Percentiles rank a stretch among this genome's conserved stretches.
Evolutionary conservation across 805 yeast species (phyloP).

Genomic region (Nakazawaea peltata): DNA sequence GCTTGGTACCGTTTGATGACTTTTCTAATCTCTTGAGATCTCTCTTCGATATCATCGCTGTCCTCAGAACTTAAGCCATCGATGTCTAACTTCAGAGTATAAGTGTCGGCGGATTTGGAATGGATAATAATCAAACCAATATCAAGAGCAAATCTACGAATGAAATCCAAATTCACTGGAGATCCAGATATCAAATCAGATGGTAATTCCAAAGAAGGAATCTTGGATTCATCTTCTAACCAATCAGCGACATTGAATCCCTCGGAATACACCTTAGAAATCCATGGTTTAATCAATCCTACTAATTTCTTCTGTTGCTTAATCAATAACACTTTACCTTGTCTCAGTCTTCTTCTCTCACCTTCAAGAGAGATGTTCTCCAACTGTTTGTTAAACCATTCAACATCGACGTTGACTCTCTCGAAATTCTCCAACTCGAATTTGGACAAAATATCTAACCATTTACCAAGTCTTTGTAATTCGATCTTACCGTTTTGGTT

Average conservation of each 20-base stretch:
- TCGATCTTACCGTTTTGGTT: conserved; percentile 80
- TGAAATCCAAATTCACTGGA: conserved; percentile 46
- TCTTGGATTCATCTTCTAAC: conserved; percentile 27
- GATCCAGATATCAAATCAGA: conserved; percentile 33
- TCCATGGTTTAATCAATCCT: conserved; percentile 47
- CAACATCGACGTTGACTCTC: conserved; percentile 72
- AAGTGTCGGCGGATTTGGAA: conserved; percentile 46
- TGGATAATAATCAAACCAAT: conserved; percentile 61
- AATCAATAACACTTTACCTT: conserved; percentile 55
- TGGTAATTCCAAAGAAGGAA: conserved; percentile 41
- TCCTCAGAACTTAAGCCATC: conserved; percentile 72
- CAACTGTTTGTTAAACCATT: conserved; percentile 84
- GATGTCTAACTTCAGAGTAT: conserved; percentile 55
- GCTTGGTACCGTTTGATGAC: conserved; percentile 57
- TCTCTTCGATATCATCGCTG: conserved; percentile 40
- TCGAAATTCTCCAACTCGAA: conserved; percentile 87
- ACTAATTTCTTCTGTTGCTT: conserved; percentile 73
- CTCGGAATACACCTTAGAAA: conserved; percentile 19
- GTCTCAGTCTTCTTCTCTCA: conserved; percentile 55
- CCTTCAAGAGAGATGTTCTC: conserved; percentile 72
- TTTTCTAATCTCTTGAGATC: conserved; percentile 43
- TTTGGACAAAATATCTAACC: conserved; percentile 68
- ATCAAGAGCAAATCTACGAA: conserved; percentile 58
- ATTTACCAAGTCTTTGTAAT: conserved; percentile 57
- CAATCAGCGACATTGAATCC: conserved; percentile 24